Base-by-base conservation (phyloP, 1,284 basidiomycete species). In the Phellopilus nigrolimitatus region DNA sequence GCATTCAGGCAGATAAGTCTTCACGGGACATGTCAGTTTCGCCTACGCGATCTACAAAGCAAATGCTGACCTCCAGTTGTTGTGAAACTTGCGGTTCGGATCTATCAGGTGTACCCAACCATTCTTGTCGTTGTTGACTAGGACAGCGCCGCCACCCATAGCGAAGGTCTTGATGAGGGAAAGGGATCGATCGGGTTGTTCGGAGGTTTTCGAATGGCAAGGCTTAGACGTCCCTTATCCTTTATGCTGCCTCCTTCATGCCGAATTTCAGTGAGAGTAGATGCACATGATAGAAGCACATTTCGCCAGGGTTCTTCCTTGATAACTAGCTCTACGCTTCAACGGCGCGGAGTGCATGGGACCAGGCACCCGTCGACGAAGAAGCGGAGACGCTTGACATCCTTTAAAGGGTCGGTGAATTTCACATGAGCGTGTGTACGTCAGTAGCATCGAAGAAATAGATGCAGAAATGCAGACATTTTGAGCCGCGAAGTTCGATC, bases 61-160 rank as follows among this genome's bases (percentile, higher is more conserved):
- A 42, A 5, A 34, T 38, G 8, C 74, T 47, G 57, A 82, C 82
- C 83, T 71, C 62, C 66, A 76, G 70, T 87, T 86, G 68, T 80
- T 86, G 67, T 81, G 81, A 83, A 83, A 87, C 64, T 72, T 84
- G 64, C 77, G 72, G 56, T 64, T 77, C 22, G 82, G 82, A 66
- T 86, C 79, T 49, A 84, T 57, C 55, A 86, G 71, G 59, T 81
- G 79, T 24, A 63, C 65, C 61, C 77, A 80, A 28, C 72, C 74
- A 34, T 66, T 59, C 21, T 56, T 50, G 13, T 61, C 63, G 33
- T 54, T 53, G 31, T 66, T 56, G 30, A 55, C 68, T 50, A 67
- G 62, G 55, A 64, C 65, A 54, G 70, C 73, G 59, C 73, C 76
- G 57, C 66, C 72, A 63, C 73, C 78, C 70, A 75, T 82, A 17